Base-by-base conservation (phyloP, 148 eudicot genomes). In the Cornus controversa region DNA sequence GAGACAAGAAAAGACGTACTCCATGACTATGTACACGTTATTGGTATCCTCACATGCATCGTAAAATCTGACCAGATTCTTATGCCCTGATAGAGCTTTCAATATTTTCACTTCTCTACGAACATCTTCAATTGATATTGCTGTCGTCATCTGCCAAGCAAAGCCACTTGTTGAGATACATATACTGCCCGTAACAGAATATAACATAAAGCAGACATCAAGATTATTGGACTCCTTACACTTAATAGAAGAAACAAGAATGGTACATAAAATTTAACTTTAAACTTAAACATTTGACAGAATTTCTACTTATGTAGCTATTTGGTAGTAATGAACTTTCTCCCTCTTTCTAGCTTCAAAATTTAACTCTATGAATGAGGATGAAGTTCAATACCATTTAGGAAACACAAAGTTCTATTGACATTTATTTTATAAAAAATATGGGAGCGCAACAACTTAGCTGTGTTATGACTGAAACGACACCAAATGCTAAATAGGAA, bases 91-190 rank as follows among this genome's bases (percentile, higher is more conserved):
- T 67, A 90, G 75, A 68, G 91, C 85, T 85, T 82, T 90, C 74
- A 90, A 85, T 24, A 90, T 85, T 80, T 90, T 90, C 66, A 90
- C 93, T 82, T 90, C 93, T 77, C 93, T 80, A 29, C 93, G 91
- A 42, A 90, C 93, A 80, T 90, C 93, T 86, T 90, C 93, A 66
- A 90, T 90, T 63, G 93, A 86, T 80, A 90, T 90, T 5, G 93
- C 90, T 34, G 93, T 90, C 20, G 93, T 90, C 93, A 90, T 90
- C 93, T 90, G 90, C 73, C 29, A 78, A 80, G 75, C 53, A 63
- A 75, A 75, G 42, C 74, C 45, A 40, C 45, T 70, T 45, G 54
- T 65, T 80, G 8, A 70, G 75, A 64, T n/a, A n/a, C 25, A 60
- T 25, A 22, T 16, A 50, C 57, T 50, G 57, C 18, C 64, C 25